Percentiles rank a stretch among this genome's conserved stretches.
Evolutionary conservation across 192 early-diverging fungal genomes (phyloP).

Genomic region (Podila clonocystis): DNA sequence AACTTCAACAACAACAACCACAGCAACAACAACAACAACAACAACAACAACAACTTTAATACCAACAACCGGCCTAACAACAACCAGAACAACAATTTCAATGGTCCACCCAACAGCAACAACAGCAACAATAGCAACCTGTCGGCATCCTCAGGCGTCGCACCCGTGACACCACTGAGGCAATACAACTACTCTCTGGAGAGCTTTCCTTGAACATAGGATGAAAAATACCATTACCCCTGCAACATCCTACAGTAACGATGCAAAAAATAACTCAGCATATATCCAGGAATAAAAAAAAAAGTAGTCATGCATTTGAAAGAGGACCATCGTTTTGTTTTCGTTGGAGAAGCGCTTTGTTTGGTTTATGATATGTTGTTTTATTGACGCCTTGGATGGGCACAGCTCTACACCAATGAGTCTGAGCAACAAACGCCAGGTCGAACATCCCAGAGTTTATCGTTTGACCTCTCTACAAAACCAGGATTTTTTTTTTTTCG

Average conservation of each 20-base stretch:
- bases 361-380: too few relatives aligned
- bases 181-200: slow-evolving; percentile 41
- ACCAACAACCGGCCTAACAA: slow-evolving; percentile 4
- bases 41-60: slow-evolving; percentile 7
- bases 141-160: slow-evolving; percentile 4
- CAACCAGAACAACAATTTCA: slow-evolving; percentile 16
- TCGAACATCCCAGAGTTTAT: too few relatives aligned
- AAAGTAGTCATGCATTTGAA: too few relatives aligned
- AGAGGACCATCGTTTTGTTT: too few relatives aligned
- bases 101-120: slow-evolving; percentile 9
- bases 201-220: slow-evolving; percentile 26
- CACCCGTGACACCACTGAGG: slow-evolving; percentile 36
- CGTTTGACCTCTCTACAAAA: too few relatives aligned
- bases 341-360: too few relatives aligned
- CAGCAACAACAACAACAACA: slow-evolving; percentile 6
- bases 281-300: slow-evolving; percentile 1
- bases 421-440: too few relatives aligned
- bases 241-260: too few relatives aligned
- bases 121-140: slow-evolving; percentile 9
- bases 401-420: too few relatives aligned
- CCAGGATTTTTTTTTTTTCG: too few relatives aligned
- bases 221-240: neutral
- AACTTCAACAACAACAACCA: neutral
- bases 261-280: neutral
- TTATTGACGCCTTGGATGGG: too few relatives aligned